phyloP scores from a whole-genome alignment of 176 grass and related monocot species.

The Cenchrus purpureus region DNA sequence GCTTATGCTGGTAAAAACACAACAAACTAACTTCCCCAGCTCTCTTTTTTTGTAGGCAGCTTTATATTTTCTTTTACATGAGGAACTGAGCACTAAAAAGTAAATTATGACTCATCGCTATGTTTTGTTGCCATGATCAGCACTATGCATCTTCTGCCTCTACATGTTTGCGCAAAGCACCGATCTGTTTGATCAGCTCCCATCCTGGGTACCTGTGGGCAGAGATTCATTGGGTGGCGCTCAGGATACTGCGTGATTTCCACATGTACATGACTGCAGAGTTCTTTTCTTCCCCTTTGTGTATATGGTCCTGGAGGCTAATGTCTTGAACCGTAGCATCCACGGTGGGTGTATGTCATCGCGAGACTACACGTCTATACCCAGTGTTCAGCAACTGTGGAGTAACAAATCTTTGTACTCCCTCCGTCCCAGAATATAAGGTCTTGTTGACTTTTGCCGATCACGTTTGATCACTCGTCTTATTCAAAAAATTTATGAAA shows the following conservation, averaged over 20 bases:
- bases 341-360: neutral
- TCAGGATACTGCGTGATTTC: conserved; percentile 51
- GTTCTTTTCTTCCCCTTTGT: neutral
- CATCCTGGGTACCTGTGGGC: conserved; percentile 50
- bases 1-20: conserved; percentile 84
- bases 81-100: neutral
- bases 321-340: conserved; percentile 13
- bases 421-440: too few relatives aligned
- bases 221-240: conserved; percentile 52
- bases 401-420: neutral
- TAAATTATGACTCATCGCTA: neutral
- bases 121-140: conserved; percentile 33
- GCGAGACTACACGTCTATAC: neutral
- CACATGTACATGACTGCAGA: conserved; percentile 7
- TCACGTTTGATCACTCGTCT: too few relatives aligned
- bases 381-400: neutral
- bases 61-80: conserved; percentile 9
- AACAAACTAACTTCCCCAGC: neutral
- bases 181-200: conserved; percentile 55
- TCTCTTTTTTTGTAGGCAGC: neutral
- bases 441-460: too few relatives aligned
- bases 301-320: neutral
- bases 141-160: conserved; percentile 77
- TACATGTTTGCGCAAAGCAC: conserved; percentile 78
- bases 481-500: too few relatives aligned